Evolutionary conservation across 805 yeast species (phyloP).

Genomic region (Yamadazyma ubonensis): DNA sequence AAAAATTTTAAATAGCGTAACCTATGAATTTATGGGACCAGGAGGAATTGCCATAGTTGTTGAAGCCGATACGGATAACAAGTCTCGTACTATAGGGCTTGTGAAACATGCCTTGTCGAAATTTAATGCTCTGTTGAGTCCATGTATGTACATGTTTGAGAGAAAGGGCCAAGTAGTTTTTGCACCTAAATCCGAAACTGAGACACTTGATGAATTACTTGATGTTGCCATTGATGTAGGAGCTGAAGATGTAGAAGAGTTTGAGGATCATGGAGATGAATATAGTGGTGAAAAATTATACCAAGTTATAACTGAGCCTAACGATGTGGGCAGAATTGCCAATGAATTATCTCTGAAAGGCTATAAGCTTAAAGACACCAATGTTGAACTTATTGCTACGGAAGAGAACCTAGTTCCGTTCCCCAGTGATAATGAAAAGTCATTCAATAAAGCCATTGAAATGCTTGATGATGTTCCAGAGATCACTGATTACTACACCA

Average conservation of each 20-base stretch:
- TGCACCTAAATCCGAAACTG: constrained; percentile 30
- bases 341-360: constrained; percentile 50
- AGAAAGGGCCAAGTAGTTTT: constrained; percentile 71
- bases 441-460: constrained; percentile 55
- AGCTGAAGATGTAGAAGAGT: constrained; percentile 72
- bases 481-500: constrained; percentile 75
- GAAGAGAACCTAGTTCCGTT: constrained; percentile 58
- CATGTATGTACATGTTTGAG: constrained; percentile 75
- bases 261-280: constrained; percentile 41
- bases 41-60: constrained; percentile 86
- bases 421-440: constrained; percentile 49
- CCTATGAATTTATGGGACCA: constrained; percentile 91
- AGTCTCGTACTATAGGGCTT: constrained; percentile 72
- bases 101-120: constrained; percentile 76
- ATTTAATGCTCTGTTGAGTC: constrained; percentile 67
- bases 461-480: constrained; percentile 80
- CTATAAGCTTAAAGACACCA: constrained; percentile 67
- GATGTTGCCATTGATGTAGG: constrained; percentile 77
- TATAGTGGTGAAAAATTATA: constrained; percentile 32
- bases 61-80: constrained; percentile 87
- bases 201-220: constrained; percentile 61
- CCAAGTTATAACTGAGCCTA: constrained; percentile 61
- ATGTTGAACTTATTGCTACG: constrained; percentile 65
- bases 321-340: constrained; percentile 61
- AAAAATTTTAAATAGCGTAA: constrained; percentile 47